Conservation (phyloP, 2,329 filamentous ascomycete genomes). For the Penicillium sumatraense region DNA sequence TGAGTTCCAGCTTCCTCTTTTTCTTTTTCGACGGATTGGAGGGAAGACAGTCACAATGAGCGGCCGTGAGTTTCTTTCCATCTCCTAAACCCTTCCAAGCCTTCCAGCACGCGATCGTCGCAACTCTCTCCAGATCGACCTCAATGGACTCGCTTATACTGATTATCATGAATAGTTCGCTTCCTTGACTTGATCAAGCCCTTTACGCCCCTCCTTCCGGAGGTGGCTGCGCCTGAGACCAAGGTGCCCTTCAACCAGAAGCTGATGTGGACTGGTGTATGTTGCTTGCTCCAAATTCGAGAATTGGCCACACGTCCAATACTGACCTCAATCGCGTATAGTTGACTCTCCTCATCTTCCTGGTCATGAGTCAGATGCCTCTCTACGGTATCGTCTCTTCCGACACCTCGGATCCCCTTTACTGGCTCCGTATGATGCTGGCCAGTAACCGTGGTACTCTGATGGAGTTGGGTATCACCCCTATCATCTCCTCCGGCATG, state of each 20-base stretch:
- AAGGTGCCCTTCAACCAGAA: constrained; percentile 99
- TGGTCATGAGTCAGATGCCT: constrained; percentile 99
- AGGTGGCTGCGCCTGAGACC: constrained; percentile 97
- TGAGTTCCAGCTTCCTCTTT: constrained; percentile 36
- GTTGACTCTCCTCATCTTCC: constrained; percentile 94
- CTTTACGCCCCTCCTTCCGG: constrained; percentile 98
- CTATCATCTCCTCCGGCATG: constrained; percentile 99
- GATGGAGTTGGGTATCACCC: constrained; percentile 96
- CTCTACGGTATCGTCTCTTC: constrained; percentile 99
- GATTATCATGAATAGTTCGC: constrained; percentile 67
- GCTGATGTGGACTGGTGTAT: constrained; percentile 85
- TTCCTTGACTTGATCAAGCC: constrained; percentile 99
- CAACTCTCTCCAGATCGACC: constrained; percentile 16
- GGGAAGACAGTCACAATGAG: constrained; percentile 58
- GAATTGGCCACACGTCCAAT: constrained; percentile 9
- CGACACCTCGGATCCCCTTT: constrained; percentile 95
- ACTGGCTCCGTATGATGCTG: constrained; percentile 99
- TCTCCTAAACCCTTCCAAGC: too few relatives aligned
- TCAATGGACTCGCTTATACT: constrained; percentile 36
- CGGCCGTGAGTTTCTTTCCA: constrained; percentile 56
- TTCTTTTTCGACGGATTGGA: constrained; percentile 34
- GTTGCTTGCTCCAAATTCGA: constrained; percentile 27
- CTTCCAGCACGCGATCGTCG: constrained; percentile 35
- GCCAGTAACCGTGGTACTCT: constrained; percentile 96
- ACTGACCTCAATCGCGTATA: constrained; percentile 33